Evolutionary conservation across 129 eudicot species (phyloP).

Genomic region (Tanacetum coccineum): DNA sequence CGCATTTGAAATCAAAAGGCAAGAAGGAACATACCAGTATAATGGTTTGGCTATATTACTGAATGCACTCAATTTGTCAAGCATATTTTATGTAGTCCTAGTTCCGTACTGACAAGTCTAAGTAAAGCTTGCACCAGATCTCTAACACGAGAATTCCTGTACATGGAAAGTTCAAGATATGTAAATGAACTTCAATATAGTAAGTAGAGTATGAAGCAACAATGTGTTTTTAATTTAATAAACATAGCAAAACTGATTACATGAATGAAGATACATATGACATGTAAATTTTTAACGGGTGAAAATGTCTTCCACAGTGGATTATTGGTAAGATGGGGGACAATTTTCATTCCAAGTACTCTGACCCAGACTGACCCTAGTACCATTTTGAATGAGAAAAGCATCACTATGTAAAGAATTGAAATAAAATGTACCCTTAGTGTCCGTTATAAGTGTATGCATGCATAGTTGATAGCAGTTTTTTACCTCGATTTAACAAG

Average conservation of each 20-base stretch:
- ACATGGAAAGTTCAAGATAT: neutral
- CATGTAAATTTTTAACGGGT: too few relatives aligned
- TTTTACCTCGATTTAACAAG: constrained; percentile 85
- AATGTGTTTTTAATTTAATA: too few relatives aligned
- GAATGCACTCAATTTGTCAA: constrained; percentile 19
- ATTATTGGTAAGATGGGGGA: neutral
- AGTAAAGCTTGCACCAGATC: constrained; percentile 82
- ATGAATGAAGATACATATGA: too few relatives aligned
- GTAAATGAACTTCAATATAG: neutral
- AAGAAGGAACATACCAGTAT: neutral
- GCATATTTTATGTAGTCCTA: constrained; percentile 51
- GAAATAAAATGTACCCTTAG: neutral
- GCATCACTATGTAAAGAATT: neutral
- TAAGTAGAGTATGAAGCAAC: neutral
- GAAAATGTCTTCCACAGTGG: neutral
- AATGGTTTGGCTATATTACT: neutral
- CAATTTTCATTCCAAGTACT: neutral
- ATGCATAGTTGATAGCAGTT: neutral
- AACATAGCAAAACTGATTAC: too few relatives aligned
- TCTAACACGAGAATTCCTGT: constrained; percentile 86
- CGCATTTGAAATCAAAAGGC: constrained; percentile 1
- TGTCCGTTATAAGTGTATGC: neutral
- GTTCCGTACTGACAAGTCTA: constrained; percentile 56
- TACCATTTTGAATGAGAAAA: neutral
- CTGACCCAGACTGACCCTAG: too few relatives aligned